Evolutionary conservation across 2,329 filamentous ascomycete genomes (phyloP).

Genomic region (Aspergillus thermomutatus): DNA sequence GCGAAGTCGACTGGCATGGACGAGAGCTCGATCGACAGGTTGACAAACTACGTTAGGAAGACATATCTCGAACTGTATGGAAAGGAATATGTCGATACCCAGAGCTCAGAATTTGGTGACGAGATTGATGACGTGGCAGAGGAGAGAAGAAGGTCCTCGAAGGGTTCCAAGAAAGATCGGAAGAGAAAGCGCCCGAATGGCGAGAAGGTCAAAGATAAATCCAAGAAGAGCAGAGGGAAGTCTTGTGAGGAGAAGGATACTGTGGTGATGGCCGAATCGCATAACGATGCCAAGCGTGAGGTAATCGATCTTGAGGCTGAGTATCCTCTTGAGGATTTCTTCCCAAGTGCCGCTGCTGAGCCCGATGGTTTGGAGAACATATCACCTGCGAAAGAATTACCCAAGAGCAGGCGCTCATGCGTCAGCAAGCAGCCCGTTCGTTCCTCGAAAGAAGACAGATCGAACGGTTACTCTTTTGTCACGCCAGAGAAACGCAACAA

Average conservation of each 20-base stretch:
- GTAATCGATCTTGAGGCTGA: not conserved
- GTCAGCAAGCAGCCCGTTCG: not conserved
- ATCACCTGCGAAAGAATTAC: not conserved
- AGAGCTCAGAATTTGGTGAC: slow-evolving; percentile 12
- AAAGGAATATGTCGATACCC: not conserved
- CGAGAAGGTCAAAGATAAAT: not conserved
- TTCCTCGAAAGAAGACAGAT: no score
- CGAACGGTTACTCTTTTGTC: not conserved
- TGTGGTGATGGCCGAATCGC: not conserved
- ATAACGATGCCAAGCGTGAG: not conserved
- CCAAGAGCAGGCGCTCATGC: not conserved
- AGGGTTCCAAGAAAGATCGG: not conserved
- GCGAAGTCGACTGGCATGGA: slow-evolving; percentile 16
- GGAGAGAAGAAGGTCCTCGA: slow-evolving; percentile 1
- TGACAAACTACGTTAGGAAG: slow-evolving; percentile 21
- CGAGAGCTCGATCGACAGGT: slow-evolving; percentile 2
- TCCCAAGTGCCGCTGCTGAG: not conserved
- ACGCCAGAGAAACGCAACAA: not conserved
- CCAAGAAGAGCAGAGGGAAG: slow-evolving; percentile 1
- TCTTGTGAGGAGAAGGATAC: not conserved
- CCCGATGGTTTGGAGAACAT: not conserved
- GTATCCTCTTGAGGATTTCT: not conserved
- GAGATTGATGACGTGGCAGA: slow-evolving; percentile 13
- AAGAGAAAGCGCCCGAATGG: slow-evolving; percentile 7
- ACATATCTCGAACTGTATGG: slow-evolving; percentile 18